Evolutionary conservation across 805 yeast species (phyloP).

Genomic region (Hanseniaspora singularis): DNA sequence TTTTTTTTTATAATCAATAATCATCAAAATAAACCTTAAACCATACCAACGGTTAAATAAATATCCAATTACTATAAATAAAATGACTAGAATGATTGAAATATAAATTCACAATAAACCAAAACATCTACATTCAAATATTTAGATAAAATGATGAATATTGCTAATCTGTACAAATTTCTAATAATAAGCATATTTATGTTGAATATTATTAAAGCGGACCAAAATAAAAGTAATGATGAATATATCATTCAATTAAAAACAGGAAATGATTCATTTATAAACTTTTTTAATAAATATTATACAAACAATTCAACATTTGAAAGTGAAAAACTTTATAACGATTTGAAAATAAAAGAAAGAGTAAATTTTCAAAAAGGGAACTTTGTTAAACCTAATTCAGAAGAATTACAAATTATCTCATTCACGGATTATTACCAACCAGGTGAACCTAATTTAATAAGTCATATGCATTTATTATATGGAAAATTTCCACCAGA

Average conservation of each 20-base stretch:
- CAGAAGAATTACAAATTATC: slow-evolving; percentile 3
- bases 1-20: too few species aligned
- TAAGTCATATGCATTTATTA: background rate
- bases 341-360: background rate
- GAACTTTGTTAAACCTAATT: slow-evolving; percentile 1
- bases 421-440: slow-evolving; percentile 3
- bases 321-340: background rate
- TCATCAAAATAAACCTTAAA: too few species aligned
- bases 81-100: too few species aligned
- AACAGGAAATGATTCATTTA: background rate
- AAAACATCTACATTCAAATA: too few species aligned
- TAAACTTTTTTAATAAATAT: slow-evolving; percentile 1
- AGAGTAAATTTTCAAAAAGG: background rate
- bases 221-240: background rate
- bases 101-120: too few species aligned
- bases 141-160: too few species aligned
- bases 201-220: too few species aligned
- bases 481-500: slow-evolving; percentile 30
- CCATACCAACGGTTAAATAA: too few species aligned
- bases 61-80: too few species aligned
- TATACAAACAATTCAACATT: background rate
- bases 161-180: too few species aligned
- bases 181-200: too few species aligned
- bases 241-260: slow-evolving; percentile 4
- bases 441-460: background rate